Percentiles rank a stretch among this genome's conserved stretches.
phyloP scores from a whole-genome alignment of 2,329 filamentous ascomycete genomes.

The Verticillium nonalfalfae region DNA sequence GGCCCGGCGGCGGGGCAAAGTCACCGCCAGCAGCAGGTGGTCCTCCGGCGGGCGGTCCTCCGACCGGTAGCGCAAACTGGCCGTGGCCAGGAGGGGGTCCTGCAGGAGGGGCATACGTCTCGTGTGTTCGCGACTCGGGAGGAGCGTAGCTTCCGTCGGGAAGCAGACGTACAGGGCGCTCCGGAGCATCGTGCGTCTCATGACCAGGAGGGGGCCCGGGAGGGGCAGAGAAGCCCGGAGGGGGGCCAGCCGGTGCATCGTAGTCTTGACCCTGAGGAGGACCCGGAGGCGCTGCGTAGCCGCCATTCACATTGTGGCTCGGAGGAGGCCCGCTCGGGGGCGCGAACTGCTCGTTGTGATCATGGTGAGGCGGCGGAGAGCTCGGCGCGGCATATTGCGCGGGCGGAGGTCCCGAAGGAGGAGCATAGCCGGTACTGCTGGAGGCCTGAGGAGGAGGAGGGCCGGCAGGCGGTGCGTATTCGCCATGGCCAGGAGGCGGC shows the following conservation, averaged over 20 bases:
- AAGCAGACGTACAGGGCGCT: constrained; percentile 10
- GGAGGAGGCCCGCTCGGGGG: constrained; percentile 17
- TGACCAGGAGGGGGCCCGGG: constrained; percentile 13
- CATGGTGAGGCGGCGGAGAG: constrained; percentile 2
- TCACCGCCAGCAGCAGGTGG: constrained; percentile 18
- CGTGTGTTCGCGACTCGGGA: constrained; percentile 11
- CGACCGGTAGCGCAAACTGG: constrained; percentile 23
- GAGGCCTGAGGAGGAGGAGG: not conserved
- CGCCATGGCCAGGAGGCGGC: constrained; percentile 5
- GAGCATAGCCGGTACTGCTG: constrained; percentile 15
- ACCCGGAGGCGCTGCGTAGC: constrained; percentile 24
- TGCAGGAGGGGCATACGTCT: constrained; percentile 14
- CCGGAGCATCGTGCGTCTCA: constrained; percentile 12
- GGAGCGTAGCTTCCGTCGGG: constrained; percentile 12
- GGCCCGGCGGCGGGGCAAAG: constrained; percentile 10
- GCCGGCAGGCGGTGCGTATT: constrained; percentile 3
- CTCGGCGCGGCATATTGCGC: constrained; percentile 16
- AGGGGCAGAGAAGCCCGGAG: constrained; percentile 18
- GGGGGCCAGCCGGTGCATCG: constrained; percentile 13
- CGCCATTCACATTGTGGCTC: not conserved
- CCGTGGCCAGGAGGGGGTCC: constrained; percentile 12
- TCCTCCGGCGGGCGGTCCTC: constrained; percentile 10
- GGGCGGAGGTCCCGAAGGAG: constrained; percentile 18
- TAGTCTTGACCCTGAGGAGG: constrained; percentile 18
- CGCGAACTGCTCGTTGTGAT: constrained; percentile 13